Conservation (phyloP, 768 basidiomycete genomes). For the Collybia sp. region DNA sequence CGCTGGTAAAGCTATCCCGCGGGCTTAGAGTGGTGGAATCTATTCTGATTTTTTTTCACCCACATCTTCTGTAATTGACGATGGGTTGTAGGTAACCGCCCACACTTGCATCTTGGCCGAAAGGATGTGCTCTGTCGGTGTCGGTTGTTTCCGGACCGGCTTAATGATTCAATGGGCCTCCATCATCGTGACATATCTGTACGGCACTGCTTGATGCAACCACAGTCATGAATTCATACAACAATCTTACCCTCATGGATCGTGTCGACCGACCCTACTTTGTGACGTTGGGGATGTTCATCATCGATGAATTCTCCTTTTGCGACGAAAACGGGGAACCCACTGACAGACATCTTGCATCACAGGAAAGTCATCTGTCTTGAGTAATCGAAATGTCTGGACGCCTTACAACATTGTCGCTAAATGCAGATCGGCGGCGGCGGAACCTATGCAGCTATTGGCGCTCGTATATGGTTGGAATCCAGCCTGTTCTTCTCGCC, state of each 20-base stretch:
- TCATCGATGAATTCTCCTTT: constrained; percentile 78
- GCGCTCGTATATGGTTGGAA: constrained; percentile 73
- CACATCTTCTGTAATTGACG: constrained; percentile 37
- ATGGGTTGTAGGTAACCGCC: constrained; percentile 38
- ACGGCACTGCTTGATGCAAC: no score
- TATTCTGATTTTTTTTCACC: constrained; percentile 4
- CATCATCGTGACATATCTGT: neutral
- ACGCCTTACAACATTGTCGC: constrained; percentile 3
- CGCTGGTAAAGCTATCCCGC: constrained; percentile 54
- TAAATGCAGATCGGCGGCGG: constrained; percentile 76
- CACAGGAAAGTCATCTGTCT: constrained; percentile 41
- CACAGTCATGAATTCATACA: neutral
- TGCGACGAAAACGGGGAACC: constrained; percentile 50
- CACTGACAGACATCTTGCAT: constrained; percentile 36
- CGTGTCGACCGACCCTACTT: constrained; percentile 29
- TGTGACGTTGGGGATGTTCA: constrained; percentile 84
- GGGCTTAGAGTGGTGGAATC: constrained; percentile 2
- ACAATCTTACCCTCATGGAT: constrained; percentile 1
- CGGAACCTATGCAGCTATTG: constrained; percentile 78
- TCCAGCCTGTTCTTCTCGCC: neutral
- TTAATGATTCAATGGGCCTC: neutral
- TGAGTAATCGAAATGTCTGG: neutral
- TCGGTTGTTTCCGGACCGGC: neutral
- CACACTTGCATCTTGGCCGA: constrained; percentile 32
- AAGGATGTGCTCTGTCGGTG: neutral